Evolutionary conservation across 441 rosid genomes (phyloP).

Genomic region (Erodium texanum): DNA sequence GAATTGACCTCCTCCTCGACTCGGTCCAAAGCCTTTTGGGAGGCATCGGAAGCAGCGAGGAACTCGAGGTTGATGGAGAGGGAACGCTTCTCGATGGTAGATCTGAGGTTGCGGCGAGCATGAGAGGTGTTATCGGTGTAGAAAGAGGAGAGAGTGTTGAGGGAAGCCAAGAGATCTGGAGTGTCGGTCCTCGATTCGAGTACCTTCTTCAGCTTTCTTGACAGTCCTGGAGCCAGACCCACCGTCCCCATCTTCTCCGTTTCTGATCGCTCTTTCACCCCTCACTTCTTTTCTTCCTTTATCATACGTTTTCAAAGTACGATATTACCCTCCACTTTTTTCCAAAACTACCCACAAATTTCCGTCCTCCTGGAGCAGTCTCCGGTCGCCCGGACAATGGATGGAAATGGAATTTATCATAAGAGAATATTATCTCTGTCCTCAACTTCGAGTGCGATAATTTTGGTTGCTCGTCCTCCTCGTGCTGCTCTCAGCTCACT

Average conservation of each 20-base stretch:
- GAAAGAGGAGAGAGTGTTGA: constrained; percentile 77
- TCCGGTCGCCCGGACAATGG: too few relatives aligned
- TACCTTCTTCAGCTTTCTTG: constrained; percentile 90
- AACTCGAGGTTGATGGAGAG: constrained; percentile 79
- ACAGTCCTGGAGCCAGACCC: constrained; percentile 84
- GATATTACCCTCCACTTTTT: too few relatives aligned
- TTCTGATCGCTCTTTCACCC: background rate
- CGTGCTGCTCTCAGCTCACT: too few relatives aligned
- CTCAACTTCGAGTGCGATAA: too few relatives aligned
- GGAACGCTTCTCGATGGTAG: constrained; percentile 90
- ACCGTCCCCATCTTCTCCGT: constrained; percentile 35
- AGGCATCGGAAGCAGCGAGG: constrained; percentile 58
- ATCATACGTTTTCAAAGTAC: background rate
- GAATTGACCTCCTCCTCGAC: constrained; percentile 91
- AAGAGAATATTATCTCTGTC: too few relatives aligned
- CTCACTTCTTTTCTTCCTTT: background rate
- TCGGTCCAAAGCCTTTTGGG: constrained; percentile 88
- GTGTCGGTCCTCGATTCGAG: constrained; percentile 79
- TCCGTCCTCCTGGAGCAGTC: too few relatives aligned
- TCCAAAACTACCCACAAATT: too few relatives aligned
- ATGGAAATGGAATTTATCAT: too few relatives aligned
- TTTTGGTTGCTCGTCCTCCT: too few relatives aligned
- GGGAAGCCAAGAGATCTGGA: constrained; percentile 74
- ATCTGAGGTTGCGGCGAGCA: constrained; percentile 93
- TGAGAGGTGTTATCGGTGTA: constrained; percentile 78